Evolutionary conservation across 257 asterid genomes (phyloP).

Genomic region (Primulina eburnea): DNA sequence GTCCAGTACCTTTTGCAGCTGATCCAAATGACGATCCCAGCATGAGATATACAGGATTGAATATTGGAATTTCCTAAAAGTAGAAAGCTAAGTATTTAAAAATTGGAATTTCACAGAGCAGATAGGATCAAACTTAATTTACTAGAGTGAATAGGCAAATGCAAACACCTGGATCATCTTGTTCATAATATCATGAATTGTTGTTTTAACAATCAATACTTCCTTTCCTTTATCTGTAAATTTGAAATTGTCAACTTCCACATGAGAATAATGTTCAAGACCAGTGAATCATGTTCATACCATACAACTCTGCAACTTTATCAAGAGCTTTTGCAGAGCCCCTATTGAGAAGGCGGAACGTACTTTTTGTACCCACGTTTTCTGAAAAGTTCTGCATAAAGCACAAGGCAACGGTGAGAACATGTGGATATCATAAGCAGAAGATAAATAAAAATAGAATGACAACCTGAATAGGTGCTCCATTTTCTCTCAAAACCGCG

Average conservation of each 20-base stretch:
- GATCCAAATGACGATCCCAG: constrained; percentile 70
- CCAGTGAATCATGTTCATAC: constrained; percentile 42
- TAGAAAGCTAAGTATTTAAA: constrained; percentile 14
- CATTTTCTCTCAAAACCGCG: constrained; percentile 87
- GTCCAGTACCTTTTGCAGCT: constrained; percentile 96
- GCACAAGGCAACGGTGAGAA: constrained; percentile 22
- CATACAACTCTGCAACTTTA: constrained; percentile 96
- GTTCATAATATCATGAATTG: constrained; percentile 96
- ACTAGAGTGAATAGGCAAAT: constrained; percentile 2
- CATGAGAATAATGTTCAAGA: constrained; percentile 24
- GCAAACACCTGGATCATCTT: constrained; percentile 81
- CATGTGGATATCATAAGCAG: constrained; percentile 9
- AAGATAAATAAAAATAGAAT: constrained; percentile 20
- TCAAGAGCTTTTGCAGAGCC: constrained; percentile 99
- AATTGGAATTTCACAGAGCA: not conserved
- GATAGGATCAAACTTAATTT: constrained; percentile 16
- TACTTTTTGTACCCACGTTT: constrained; percentile 85
- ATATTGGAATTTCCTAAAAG: constrained; percentile 57
- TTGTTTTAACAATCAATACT: constrained; percentile 86
- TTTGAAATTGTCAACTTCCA: constrained; percentile 27
- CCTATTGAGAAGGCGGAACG: constrained; percentile 94
- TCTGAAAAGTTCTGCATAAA: constrained; percentile 74
- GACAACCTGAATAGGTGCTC: constrained; percentile 91
- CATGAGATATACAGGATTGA: constrained; percentile 59
- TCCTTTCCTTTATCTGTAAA: constrained; percentile 81